Evolutionary conservation across 2,329 filamentous ascomycete genomes (phyloP).

Genomic region (Xylariaceae sp.): DNA sequence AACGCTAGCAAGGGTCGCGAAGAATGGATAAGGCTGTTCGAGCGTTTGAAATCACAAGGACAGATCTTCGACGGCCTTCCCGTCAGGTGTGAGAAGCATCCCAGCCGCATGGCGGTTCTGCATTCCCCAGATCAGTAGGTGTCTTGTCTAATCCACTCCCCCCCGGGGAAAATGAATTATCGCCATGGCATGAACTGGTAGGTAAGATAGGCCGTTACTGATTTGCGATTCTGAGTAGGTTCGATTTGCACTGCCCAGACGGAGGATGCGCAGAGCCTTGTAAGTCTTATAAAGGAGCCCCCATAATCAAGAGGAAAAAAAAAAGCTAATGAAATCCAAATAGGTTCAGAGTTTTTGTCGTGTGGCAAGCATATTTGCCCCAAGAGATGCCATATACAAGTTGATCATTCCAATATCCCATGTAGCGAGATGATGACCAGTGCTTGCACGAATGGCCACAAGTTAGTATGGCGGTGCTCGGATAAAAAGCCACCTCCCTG

Average conservation of each 20-base stretch:
- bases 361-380: conserved; percentile 57
- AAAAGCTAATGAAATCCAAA: background rate
- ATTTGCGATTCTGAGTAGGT: conserved; percentile 2
- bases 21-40: conserved; percentile 54
- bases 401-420: conserved; percentile 4
- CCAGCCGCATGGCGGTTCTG: conserved; percentile 20
- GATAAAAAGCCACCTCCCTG: conserved; percentile 5
- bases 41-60: conserved; percentile 45
- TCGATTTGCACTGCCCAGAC: conserved; percentile 23
- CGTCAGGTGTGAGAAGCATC: conserved; percentile 24
- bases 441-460: conserved; percentile 2
- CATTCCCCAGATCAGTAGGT: conserved; percentile 17
- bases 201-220: background rate
- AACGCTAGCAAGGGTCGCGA: conserved; percentile 44
- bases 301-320: background rate
- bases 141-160: no score
- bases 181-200: background rate
- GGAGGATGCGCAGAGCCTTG: conserved; percentile 24
- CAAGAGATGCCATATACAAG: conserved; percentile 7
- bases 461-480: conserved; percentile 4
- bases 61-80: conserved; percentile 37
- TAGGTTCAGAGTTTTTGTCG: conserved; percentile 19
- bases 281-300: background rate
- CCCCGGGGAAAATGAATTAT: background rate
- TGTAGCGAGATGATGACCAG: background rate